Percentiles rank a stretch among this genome's conserved stretches.
phyloP scores from a whole-genome alignment of 441 rosid species.

The Adansonia grandidieri region DNA sequence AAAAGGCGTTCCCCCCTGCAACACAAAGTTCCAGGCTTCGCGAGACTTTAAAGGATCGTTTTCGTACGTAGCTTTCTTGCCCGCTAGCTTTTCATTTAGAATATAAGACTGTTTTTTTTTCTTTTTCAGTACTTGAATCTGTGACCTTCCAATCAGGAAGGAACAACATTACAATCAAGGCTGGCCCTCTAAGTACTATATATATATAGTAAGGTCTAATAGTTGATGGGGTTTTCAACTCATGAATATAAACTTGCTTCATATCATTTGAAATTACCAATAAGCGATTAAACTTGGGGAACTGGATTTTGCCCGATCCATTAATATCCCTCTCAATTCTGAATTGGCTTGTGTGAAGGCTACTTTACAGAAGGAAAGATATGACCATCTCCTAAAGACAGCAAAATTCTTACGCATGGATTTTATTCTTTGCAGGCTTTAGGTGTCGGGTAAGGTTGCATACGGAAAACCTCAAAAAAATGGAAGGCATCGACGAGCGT shows the following conservation, averaged over 20 bases:
- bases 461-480: background rate
- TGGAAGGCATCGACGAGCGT: background rate
- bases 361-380: conserved; percentile 20
- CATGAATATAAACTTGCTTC: background rate
- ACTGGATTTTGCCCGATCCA: conserved; percentile 9
- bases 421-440: background rate
- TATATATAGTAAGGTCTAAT: too few species aligned
- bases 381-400: conserved; percentile 4
- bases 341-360: conserved; percentile 22
- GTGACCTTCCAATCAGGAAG: too few species aligned
- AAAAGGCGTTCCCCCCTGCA: too few species aligned
- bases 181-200: too few species aligned
- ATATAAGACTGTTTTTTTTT: too few species aligned
- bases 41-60: too few species aligned
- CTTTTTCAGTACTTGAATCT: too few species aligned
- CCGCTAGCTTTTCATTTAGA: too few species aligned
- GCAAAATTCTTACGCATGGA: conserved; percentile 20
- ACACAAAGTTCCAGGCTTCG: too few species aligned
- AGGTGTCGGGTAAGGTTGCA: conserved; percentile 13
- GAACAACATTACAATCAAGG: too few species aligned
- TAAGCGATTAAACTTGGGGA: conserved; percentile 4
- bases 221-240: too few species aligned
- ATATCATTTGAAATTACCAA: background rate
- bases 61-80: too few species aligned
- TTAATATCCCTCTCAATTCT: conserved; percentile 1